Evolutionary conservation across 1,284 basidiomycete species (phyloP).

Genomic region (Cystobasidiaceae sp.): DNA sequence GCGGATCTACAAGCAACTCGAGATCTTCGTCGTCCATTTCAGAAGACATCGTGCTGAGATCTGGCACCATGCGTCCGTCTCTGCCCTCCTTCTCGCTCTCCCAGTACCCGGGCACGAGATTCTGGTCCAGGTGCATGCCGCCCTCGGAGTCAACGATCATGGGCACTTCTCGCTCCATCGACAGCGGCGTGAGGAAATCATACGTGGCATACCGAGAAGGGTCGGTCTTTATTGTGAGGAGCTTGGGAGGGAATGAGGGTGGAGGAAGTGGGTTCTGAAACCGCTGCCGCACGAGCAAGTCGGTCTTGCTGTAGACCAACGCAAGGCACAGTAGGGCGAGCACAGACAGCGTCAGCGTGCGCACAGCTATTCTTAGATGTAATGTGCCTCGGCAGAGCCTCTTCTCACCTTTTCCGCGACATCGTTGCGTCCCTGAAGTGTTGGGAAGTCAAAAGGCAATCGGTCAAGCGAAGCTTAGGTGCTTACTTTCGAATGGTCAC

Average conservation of each 20-base stretch:
- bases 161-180: slow-evolving; percentile 71
- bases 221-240: slow-evolving; percentile 79
- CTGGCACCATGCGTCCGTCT: slow-evolving; percentile 57
- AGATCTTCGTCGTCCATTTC: slow-evolving; percentile 38
- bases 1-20: slow-evolving; percentile 35
- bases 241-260: slow-evolving; percentile 89
- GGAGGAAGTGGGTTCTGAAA: slow-evolving; percentile 87
- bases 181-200: slow-evolving; percentile 72
- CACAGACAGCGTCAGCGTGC: too few species aligned
- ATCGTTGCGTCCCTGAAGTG: too few species aligned
- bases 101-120: slow-evolving; percentile 59
- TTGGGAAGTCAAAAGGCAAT: too few species aligned
- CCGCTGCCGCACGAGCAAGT: slow-evolving; percentile 82
- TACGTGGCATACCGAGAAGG: slow-evolving; percentile 77
- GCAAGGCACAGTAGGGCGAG: too few species aligned
- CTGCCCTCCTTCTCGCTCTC: slow-evolving; percentile 72
- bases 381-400: too few species aligned
- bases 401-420: too few species aligned
- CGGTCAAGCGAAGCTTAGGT: too few species aligned
- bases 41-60: background rate
- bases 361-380: too few species aligned
- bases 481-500: too few species aligned
- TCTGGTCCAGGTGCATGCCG: slow-evolving; percentile 78
- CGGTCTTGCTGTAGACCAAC: slow-evolving; percentile 56
- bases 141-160: slow-evolving; percentile 92